Conservation (phyloP, 1,284 basidiomycete genomes). For the Ceratobasidium sp. region DNA sequence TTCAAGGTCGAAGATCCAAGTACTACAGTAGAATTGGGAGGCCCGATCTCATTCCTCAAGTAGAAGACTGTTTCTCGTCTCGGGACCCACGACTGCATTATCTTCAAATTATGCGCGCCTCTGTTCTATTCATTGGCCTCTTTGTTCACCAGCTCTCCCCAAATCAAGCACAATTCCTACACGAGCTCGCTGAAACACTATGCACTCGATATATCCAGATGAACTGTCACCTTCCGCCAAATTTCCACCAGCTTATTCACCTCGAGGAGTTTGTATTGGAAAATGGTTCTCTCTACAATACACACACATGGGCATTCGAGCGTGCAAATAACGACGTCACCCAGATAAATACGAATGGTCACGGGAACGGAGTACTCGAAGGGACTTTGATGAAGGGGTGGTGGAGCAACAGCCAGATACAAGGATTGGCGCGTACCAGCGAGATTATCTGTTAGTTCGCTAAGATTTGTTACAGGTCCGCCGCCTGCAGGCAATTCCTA, state of each 20-base stretch:
- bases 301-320: slow-evolving; percentile 25
- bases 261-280: slow-evolving; percentile 30
- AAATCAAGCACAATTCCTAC: background rate
- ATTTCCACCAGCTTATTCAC: slow-evolving; percentile 34
- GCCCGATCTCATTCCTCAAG: background rate
- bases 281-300: slow-evolving; percentile 12
- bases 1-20: background rate
- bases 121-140: background rate
- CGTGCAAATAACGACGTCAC: slow-evolving; percentile 17
- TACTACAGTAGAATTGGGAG: slow-evolving; percentile 3
- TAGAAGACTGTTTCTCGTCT: slow-evolving; percentile 7
- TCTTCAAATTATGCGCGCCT: background rate
- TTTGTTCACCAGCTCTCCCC: slow-evolving; percentile 1
- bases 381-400: slow-evolving; percentile 31
- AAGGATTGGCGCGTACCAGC: background rate
- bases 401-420: slow-evolving; percentile 11
- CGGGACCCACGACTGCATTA: background rate
- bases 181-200: background rate
- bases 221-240: slow-evolving; percentile 1
- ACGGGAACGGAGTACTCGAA: background rate
- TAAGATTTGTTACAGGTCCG: background rate
- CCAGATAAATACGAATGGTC: slow-evolving; percentile 18
- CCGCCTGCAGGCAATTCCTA: background rate
- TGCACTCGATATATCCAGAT: background rate
- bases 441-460: background rate